A percentile compares a stretch with the other conserved stretches of the same genome.
phyloP scores from a whole-genome alignment of 2,329 filamentous ascomycete species.

The Diaporthe aspalathi region DNA sequence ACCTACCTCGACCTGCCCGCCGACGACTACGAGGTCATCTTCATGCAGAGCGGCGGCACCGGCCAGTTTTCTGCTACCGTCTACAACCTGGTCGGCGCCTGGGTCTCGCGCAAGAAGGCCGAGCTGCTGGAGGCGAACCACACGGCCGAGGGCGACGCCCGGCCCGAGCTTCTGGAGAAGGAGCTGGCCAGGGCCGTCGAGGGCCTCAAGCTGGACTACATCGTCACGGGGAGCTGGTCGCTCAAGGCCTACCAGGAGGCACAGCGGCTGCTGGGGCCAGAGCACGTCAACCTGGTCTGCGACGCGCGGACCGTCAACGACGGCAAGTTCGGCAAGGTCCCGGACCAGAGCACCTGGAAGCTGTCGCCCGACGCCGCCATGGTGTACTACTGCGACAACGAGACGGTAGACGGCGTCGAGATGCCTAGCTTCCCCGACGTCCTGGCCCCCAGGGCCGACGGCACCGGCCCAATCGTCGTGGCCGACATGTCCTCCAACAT shows the following conservation, averaged over 20 bases:
- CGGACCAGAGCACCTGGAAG: slow-evolving; percentile 80
- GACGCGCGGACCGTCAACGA: slow-evolving; percentile 74
- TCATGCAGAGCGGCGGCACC: slow-evolving; percentile 87
- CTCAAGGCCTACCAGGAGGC: slow-evolving; percentile 90
- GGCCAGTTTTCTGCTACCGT: slow-evolving; percentile 87
- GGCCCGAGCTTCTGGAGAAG: slow-evolving; percentile 67
- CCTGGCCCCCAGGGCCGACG: slow-evolving; percentile 68
- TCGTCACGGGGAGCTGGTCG: slow-evolving; percentile 92
- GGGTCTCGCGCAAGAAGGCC: slow-evolving; percentile 77
- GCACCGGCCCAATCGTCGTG: slow-evolving; percentile 80
- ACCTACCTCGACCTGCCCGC: slow-evolving; percentile 81
- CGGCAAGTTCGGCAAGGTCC: slow-evolving; percentile 89
- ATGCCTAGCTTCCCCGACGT: slow-evolving; percentile 79
- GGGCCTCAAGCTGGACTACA: slow-evolving; percentile 86
- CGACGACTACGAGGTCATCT: slow-evolving; percentile 86
- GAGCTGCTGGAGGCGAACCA: slow-evolving; percentile 68
- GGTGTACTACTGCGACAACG: slow-evolving; percentile 93
- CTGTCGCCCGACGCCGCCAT: slow-evolving; percentile 76
- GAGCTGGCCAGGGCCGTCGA: slow-evolving; percentile 73
- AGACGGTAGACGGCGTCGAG: slow-evolving; percentile 94
- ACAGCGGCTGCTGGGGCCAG: slow-evolving; percentile 77
- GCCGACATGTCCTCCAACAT: slow-evolving; percentile 97
- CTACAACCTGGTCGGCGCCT: slow-evolving; percentile 86
- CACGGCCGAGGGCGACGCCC: slow-evolving; percentile 59
- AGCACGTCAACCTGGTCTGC: slow-evolving; percentile 82